Percentiles rank a stretch among this genome's conserved stretches.
Conservation (phyloP, 116 monocot species). For the Cymodocea nodosa region DNA sequence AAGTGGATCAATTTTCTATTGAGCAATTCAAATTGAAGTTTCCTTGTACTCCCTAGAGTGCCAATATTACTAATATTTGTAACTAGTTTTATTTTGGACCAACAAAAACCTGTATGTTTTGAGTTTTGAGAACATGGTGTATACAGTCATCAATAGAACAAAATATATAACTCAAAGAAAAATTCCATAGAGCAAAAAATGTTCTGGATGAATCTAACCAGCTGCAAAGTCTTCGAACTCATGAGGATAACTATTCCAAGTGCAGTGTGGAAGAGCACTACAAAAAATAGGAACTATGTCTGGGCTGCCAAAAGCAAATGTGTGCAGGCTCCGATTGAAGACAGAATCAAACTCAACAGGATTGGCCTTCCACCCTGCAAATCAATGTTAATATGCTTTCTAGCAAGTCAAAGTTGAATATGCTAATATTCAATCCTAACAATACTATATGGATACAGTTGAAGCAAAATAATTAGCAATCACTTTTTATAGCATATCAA, state of each 20-base stretch:
- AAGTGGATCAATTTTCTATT: no score
- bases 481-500: no score
- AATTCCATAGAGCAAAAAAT: neutral
- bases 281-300: slow-evolving; percentile 94
- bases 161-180: neutral
- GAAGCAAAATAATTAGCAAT: no score
- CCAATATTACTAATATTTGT: no score
- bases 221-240: slow-evolving; percentile 85
- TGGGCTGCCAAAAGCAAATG: slow-evolving; percentile 87
- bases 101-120: no score
- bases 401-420: no score
- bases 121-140: neutral
- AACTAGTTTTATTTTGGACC: no score
- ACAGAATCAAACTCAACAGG: slow-evolving; percentile 96
- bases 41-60: no score
- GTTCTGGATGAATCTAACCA: slow-evolving; percentile 23
- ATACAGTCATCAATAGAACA: neutral
- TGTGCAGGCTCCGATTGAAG: slow-evolving; percentile 72
- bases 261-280: slow-evolving; percentile 46
- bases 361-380: slow-evolving; percentile 93
- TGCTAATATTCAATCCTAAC: no score
- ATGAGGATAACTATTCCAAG: slow-evolving; percentile 74
- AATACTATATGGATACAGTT: no score
- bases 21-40: no score
- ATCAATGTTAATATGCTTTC: neutral